These are phyloP conservation scores for Oryza nivara DNA, from an alignment of 176 grass and related monocot genomes.

Conservation along the genomic window DNA sequence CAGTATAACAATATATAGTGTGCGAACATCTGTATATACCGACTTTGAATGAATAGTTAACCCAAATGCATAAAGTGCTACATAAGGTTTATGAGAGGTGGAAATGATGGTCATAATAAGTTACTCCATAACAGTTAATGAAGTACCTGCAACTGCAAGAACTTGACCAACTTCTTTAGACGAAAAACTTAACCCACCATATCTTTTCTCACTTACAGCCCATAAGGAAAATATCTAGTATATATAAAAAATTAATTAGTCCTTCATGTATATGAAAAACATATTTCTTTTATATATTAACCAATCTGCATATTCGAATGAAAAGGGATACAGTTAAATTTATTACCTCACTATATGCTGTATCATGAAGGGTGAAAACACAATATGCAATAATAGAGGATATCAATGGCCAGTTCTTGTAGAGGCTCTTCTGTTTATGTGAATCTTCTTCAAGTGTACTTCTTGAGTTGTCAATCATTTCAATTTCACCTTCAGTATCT, in stretches of 20 bases:
- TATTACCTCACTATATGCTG: conserved; percentile 82
- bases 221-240: conserved; percentile 91
- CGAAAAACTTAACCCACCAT: conserved; percentile 76
- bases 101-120: neutral
- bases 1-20: neutral
- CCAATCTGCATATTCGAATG: neutral
- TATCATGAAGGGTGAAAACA: conserved; percentile 79
- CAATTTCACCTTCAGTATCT: conserved; percentile 13
- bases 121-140: neutral
- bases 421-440: conserved; percentile 39
- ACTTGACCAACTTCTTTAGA: conserved; percentile 76
- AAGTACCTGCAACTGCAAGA: conserved; percentile 72
- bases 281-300: neutral
- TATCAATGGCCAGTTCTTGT: conserved; percentile 84
- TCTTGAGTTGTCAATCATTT: conserved; percentile 26
- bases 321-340: neutral
- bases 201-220: conserved; percentile 76
- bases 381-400: conserved; percentile 67
- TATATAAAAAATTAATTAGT: neutral
- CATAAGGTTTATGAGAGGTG: neutral
- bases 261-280: neutral
- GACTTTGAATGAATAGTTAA: neutral
- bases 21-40: neutral
- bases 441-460: conserved; percentile 16
- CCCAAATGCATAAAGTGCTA: neutral